These are phyloP conservation scores for Talaromyces pinophilus DNA, from an alignment of 2,329 filamentous ascomycete genomes.

Conservation along the genomic window DNA sequence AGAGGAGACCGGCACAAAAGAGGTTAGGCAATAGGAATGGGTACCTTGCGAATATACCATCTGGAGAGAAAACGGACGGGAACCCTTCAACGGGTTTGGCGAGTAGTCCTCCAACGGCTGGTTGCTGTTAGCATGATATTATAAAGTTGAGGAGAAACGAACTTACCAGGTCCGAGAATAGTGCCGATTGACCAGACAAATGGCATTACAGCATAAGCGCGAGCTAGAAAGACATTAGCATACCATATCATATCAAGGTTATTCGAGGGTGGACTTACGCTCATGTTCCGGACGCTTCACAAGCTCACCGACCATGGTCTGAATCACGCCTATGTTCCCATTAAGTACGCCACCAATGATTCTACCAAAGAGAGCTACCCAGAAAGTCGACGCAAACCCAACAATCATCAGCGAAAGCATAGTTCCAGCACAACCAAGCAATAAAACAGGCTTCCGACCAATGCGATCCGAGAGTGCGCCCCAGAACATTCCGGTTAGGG, in stretches of 20 bases:
- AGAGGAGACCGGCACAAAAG: conserved; percentile 73
- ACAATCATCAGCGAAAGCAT: conserved; percentile 81
- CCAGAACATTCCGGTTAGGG: conserved; percentile 84
- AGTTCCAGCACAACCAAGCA: conserved; percentile 79
- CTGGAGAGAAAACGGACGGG: conserved; percentile 66
- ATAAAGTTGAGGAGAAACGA: neutral
- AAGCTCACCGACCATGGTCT: conserved; percentile 90
- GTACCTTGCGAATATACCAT: conserved; percentile 71
- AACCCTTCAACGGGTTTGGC: conserved; percentile 75
- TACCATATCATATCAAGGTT: neutral
- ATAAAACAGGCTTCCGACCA: conserved; percentile 80
- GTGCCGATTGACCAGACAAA: conserved; percentile 92
- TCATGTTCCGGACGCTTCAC: conserved; percentile 83
- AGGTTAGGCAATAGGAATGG: conserved; percentile 90
- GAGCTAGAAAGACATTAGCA: conserved; percentile 53
- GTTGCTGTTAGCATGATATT: conserved; percentile 22
- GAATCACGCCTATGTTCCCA: conserved; percentile 86
- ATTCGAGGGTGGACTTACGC: conserved; percentile 57
- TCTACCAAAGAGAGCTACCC: conserved; percentile 75
- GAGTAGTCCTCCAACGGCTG: conserved; percentile 80
- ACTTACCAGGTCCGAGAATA: conserved; percentile 70
- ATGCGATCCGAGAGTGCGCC: conserved; percentile 77
- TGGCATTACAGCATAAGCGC: conserved; percentile 88
- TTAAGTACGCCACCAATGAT: conserved; percentile 80
- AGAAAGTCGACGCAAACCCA: conserved; percentile 79